phyloP scores from a whole-genome alignment of 441 rosid species.

The Metrosideros polymorpha region DNA sequence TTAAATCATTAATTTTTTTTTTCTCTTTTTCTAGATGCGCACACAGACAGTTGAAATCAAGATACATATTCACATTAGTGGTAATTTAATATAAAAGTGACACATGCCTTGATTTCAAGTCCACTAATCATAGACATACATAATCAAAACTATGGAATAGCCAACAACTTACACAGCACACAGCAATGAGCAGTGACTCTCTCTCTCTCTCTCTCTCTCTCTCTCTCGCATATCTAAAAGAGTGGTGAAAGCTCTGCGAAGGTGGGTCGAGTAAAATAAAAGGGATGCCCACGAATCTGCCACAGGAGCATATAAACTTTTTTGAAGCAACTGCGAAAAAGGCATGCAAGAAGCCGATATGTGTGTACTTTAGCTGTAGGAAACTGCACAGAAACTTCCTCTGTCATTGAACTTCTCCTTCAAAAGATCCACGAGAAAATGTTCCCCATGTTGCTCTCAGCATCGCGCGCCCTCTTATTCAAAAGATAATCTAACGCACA shows the following conservation, averaged over 20 bases:
- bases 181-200: background rate
- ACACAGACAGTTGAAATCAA: background rate
- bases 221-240: background rate
- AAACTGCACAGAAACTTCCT: constrained; percentile 23
- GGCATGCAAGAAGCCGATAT: background rate
- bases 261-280: background rate
- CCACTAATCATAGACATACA: background rate
- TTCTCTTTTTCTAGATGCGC: background rate
- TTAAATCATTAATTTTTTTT: background rate
- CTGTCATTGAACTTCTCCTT: background rate
- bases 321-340: background rate
- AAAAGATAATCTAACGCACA: background rate
- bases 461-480: background rate
- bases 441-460: background rate
- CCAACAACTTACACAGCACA: background rate
- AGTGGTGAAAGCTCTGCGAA: background rate
- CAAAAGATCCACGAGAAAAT: background rate
- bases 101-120: background rate
- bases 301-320: background rate
- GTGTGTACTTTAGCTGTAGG: background rate
- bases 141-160: background rate
- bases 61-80: background rate
- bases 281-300: background rate
- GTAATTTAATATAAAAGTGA: background rate
- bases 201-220: background rate